Percentiles rank a stretch among this genome's conserved stretches.
Conservation (phyloP, 73 alveolate genomes). For the Paramecium tetraurelia region DNA sequence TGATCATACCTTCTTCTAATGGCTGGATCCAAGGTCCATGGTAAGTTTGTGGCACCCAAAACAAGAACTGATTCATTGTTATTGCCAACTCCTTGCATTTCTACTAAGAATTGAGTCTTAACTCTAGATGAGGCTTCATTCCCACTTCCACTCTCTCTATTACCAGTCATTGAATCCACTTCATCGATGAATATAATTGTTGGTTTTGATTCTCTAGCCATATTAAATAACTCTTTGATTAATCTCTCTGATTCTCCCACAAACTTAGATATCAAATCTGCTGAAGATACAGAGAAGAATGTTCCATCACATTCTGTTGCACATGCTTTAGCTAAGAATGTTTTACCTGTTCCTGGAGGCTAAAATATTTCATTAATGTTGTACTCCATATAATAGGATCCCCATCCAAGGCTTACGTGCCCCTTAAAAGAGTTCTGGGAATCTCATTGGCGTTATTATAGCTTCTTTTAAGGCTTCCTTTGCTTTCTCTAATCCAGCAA, state of each 20-base stretch:
- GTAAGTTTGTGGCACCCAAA: slow-evolving; percentile 81
- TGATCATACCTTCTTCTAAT: slow-evolving; percentile 75
- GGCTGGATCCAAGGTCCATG: slow-evolving; percentile 84
- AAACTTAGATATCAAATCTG: slow-evolving; percentile 87
- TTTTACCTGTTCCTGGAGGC: slow-evolving; percentile 97
- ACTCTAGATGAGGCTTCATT: slow-evolving; percentile 82
- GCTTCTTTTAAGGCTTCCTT: slow-evolving; percentile 89
- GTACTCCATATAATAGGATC: slow-evolving; percentile 83
- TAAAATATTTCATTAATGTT: not conserved
- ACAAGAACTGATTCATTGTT: slow-evolving; percentile 65
- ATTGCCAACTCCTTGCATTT: slow-evolving; percentile 87
- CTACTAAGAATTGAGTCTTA: slow-evolving; percentile 88
- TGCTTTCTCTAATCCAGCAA: slow-evolving; percentile 88
- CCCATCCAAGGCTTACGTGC: slow-evolving; percentile 97
- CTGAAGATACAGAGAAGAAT: slow-evolving; percentile 88
- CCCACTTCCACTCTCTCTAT: slow-evolving; percentile 81
- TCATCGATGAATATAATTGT: slow-evolving; percentile 93
- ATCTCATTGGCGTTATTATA: slow-evolving; percentile 81
- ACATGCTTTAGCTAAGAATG: slow-evolving; percentile 96
- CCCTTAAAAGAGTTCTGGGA: slow-evolving; percentile 94
- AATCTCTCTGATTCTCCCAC: slow-evolving; percentile 91
- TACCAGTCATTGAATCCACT: slow-evolving; percentile 88
- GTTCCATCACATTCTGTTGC: slow-evolving; percentile 91
- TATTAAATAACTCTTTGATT: slow-evolving; percentile 79
- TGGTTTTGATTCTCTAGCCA: slow-evolving; percentile 89